Percentiles rank a stretch among this genome's conserved stretches.
Evolutionary conservation across 1,284 basidiomycete species (phyloP).

Genomic region (Farysia itapuensis): DNA sequence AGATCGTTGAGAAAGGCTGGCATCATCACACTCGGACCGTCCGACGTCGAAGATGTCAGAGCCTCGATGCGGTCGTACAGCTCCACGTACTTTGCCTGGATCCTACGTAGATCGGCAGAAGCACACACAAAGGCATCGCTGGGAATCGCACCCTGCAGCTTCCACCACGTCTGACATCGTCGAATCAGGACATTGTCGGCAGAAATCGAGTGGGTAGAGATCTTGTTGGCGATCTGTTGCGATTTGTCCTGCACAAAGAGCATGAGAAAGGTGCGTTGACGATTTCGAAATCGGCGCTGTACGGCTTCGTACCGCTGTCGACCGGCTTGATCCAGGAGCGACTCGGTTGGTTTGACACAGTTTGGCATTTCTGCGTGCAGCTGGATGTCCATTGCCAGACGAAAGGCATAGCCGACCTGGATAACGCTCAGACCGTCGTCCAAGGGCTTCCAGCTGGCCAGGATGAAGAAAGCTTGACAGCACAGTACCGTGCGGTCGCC

Average conservation of each 20-base stretch:
- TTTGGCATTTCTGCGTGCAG: constrained; percentile 37
- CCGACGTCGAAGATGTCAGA: constrained; percentile 21
- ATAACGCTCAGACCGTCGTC: constrained; percentile 38
- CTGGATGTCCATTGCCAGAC: constrained; percentile 40
- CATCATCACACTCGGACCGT: constrained; percentile 37
- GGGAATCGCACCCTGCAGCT: constrained; percentile 14
- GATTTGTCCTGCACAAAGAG: constrained; percentile 42
- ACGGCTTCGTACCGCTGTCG: constrained; percentile 27
- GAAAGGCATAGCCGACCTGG: constrained; percentile 37
- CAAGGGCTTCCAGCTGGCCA: constrained; percentile 38
- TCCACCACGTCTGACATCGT: constrained; percentile 37
- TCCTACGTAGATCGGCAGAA: constrained; percentile 26
- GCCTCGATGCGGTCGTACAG: constrained; percentile 34
- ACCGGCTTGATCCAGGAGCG: constrained; percentile 23
- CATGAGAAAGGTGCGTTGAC: constrained; percentile 39
- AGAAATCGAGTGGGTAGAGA: constrained; percentile 27
- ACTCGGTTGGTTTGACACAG: constrained; percentile 32
- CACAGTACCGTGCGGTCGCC: constrained; percentile 35
- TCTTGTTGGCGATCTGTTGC: constrained; percentile 41
- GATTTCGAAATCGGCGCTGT: constrained; percentile 34
- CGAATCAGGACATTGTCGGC: constrained; percentile 28
- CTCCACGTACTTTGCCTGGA: constrained; percentile 36
- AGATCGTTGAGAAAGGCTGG: constrained; percentile 34
- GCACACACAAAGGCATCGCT: constrained; percentile 35
- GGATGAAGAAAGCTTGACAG: constrained; percentile 34